Evolutionary conservation across 306 rosid species (phyloP).

Genomic region (Sophora flavescens): DNA sequence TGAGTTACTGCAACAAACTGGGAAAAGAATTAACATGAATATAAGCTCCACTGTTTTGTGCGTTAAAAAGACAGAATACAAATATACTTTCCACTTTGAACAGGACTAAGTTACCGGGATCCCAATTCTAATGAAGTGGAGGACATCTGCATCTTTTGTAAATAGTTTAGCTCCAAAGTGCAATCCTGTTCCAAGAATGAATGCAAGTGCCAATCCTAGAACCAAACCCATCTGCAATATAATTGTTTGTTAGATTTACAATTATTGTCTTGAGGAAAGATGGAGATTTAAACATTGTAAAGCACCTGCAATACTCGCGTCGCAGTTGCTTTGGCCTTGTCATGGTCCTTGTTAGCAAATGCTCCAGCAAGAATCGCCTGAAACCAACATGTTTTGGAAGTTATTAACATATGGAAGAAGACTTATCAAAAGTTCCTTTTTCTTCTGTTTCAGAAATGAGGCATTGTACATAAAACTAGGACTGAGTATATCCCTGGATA

Average conservation of each 20-base stretch:
- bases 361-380: slow-evolving; percentile 96
- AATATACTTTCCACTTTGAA: slow-evolving; percentile 29
- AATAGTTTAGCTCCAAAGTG: slow-evolving; percentile 82
- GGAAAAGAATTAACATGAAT: slow-evolving; percentile 34
- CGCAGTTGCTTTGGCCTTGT: slow-evolving; percentile 77
- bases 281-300: not conserved
- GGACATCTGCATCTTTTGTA: slow-evolving; percentile 71
- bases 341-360: slow-evolving; percentile 83
- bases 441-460: slow-evolving; percentile 1
- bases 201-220: slow-evolving; percentile 76
- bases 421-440: not conserved
- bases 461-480: not conserved
- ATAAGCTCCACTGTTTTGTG: slow-evolving; percentile 32
- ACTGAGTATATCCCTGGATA: not conserved
- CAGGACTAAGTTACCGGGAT: slow-evolving; percentile 72
- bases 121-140: slow-evolving; percentile 75
- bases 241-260: slow-evolving; percentile 37
- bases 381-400: slow-evolving; percentile 33
- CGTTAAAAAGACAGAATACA: not conserved
- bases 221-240: slow-evolving; percentile 81
- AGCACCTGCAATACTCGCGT: slow-evolving; percentile 86
- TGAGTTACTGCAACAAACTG: slow-evolving; percentile 97
- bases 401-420: slow-evolving; percentile 19
- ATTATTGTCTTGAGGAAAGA: slow-evolving; percentile 5
- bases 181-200: slow-evolving; percentile 77